Percentiles rank a stretch among this genome's conserved stretches.
Evolutionary conservation across 2,329 filamentous ascomycete genomes (phyloP).

Genomic region (Calonectria leucothoes): DNA sequence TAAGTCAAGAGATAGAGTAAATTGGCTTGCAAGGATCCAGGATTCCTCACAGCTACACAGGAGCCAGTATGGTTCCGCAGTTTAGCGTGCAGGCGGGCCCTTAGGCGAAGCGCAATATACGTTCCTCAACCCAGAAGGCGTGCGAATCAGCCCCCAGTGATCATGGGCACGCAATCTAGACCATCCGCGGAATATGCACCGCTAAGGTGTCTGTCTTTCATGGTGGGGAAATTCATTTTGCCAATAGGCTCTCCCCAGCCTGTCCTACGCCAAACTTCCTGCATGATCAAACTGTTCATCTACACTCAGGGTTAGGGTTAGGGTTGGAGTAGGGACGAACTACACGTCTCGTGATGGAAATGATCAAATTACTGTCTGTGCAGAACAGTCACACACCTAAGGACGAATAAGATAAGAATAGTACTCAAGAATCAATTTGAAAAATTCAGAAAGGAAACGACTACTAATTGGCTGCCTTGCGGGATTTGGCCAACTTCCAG

Average conservation of each 20-base stretch:
- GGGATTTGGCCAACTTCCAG: neutral
- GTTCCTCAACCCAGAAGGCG: neutral
- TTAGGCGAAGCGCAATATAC: neutral
- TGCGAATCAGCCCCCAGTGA: neutral
- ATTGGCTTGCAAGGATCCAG: neutral
- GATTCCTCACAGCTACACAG: neutral
- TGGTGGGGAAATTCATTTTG: no score
- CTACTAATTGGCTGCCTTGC: neutral
- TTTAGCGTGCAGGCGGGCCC: neutral
- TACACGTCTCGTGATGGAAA: no score
- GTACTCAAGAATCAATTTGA: neutral
- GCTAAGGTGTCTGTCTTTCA: no score
- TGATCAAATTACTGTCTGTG: no score
- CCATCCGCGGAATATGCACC: neutral
- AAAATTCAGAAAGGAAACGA: neutral
- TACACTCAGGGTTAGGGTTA: no score
- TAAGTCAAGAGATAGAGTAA: no score
- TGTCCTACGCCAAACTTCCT: no score
- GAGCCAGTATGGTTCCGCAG: neutral
- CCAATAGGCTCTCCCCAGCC: no score
- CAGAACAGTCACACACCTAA: no score
- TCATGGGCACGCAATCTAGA: neutral
- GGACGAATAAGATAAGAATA: neutral
- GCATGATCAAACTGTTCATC: no score
- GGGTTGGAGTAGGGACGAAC: no score